Conservation (phyloP, 129 eudicot genomes). For the Dittrichia graveolens region DNA sequence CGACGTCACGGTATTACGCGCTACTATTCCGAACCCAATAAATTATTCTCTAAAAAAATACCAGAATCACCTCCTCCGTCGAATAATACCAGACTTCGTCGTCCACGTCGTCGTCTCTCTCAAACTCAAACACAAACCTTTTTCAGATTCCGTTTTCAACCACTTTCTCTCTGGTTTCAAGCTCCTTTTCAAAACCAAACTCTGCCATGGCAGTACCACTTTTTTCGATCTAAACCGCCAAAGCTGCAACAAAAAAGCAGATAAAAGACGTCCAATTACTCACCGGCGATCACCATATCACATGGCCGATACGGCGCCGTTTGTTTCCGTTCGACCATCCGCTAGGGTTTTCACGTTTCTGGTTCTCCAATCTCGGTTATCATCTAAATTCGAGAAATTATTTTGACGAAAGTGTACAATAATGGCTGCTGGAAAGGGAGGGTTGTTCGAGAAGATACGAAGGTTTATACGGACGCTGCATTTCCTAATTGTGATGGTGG, state of each 20-base stretch:
- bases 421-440: conserved; percentile 48
- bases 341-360: conserved; percentile 45
- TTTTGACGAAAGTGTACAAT: neutral
- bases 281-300: conserved; percentile 24
- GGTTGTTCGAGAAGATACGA: conserved; percentile 58
- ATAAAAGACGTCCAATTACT: neutral
- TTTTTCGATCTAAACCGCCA: conserved; percentile 10
- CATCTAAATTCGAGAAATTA: neutral
- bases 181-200: conserved; percentile 25
- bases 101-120: conserved; percentile 17
- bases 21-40: too few relatives aligned
- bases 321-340: conserved; percentile 23
- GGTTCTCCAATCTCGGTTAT: conserved; percentile 30
- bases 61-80: conserved; percentile 23
- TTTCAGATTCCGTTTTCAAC: neutral
- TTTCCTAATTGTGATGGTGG: conserved; percentile 78
- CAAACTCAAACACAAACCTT: conserved; percentile 3
- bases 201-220: conserved; percentile 41
- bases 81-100: conserved; percentile 28
- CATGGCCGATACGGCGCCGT: conserved; percentile 45
- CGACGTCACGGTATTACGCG: too few relatives aligned
- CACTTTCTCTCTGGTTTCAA: conserved; percentile 22
- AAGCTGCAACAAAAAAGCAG: neutral
- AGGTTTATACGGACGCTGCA: conserved; percentile 61
- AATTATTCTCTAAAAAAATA: neutral